Conservation (phyloP, 2,329 filamentous ascomycete genomes). For the Fusarium musae region DNA sequence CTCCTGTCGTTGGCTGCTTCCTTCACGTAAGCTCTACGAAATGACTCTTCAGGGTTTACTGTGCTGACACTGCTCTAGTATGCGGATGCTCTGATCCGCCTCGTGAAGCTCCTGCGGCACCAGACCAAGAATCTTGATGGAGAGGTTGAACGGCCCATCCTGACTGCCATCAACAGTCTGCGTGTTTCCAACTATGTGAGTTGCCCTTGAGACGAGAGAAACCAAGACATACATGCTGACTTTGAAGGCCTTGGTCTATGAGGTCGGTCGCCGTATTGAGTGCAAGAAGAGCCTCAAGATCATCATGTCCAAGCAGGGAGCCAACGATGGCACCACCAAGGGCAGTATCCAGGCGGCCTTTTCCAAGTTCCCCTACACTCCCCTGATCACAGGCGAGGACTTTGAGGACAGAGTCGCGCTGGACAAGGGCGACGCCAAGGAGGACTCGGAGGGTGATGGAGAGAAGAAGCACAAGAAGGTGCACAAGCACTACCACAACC, state of each 20-base stretch:
- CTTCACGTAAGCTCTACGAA: conserved; percentile 21
- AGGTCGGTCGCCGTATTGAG: conserved; percentile 45
- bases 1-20: conserved; percentile 44
- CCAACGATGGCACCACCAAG: conserved; percentile 44
- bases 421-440: background rate
- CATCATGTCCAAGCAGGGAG: conserved; percentile 47
- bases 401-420: conserved; percentile 39
- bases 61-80: conserved; percentile 34
- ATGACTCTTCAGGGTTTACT: background rate
- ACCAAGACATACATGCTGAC: background rate
- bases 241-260: conserved; percentile 39
- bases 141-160: conserved; percentile 43
- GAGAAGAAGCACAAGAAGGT: conserved; percentile 3
- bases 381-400: conserved; percentile 45
- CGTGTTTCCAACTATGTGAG: conserved; percentile 44
- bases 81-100: conserved; percentile 43
- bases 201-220: background rate
- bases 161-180: conserved; percentile 47
- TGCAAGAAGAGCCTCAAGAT: conserved; percentile 38
- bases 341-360: conserved; percentile 45
- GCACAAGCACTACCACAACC: conserved; percentile 15
- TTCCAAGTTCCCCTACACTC: conserved; percentile 41
- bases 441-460: conserved; percentile 1
- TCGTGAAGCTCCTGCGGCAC: conserved; percentile 41
- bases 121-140: conserved; percentile 43